These are phyloP conservation scores for Adiantum capillusveneris DNA, from an alignment of 75 land plant genomes.

Conservation along the genomic window DNA sequence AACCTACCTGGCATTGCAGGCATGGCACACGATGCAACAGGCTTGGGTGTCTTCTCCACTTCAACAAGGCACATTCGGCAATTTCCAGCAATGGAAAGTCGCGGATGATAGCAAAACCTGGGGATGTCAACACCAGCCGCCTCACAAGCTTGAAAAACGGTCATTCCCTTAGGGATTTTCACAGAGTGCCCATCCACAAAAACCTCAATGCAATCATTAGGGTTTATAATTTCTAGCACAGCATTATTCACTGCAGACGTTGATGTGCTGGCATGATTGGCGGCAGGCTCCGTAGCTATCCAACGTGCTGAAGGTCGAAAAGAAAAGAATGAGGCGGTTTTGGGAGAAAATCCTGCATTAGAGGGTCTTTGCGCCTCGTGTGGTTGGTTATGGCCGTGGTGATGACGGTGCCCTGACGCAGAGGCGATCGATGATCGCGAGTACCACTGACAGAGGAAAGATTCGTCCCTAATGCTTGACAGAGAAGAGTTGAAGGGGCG, in stretches of 20 bases:
- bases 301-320: slow-evolving; percentile 9
- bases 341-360: not conserved
- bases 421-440: not conserved
- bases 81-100: slow-evolving; percentile 97
- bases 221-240: slow-evolving; percentile 47
- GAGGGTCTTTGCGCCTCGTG: not conserved
- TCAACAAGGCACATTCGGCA: slow-evolving; percentile 99
- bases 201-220: slow-evolving; percentile 89
- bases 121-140: slow-evolving; percentile 91
- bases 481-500: not conserved
- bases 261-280: slow-evolving; percentile 33
- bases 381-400: not conserved
- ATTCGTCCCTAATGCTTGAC: not conserved
- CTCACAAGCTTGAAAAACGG: slow-evolving; percentile 96
- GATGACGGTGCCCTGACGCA: not conserved
- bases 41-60: slow-evolving; percentile 98
- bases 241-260: slow-evolving; percentile 59
- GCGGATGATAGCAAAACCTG: slow-evolving; percentile 82
- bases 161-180: slow-evolving; percentile 83
- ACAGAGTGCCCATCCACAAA: slow-evolving; percentile 85
- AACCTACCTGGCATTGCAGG: slow-evolving; percentile 98
- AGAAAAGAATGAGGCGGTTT: not conserved
- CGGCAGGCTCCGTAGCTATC: slow-evolving; percentile 41
- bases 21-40: slow-evolving; percentile 99
- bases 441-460: not conserved